Base-by-base conservation (phyloP, 2,329 filamentous ascomycete species). In the Penicillium italicum region DNA sequence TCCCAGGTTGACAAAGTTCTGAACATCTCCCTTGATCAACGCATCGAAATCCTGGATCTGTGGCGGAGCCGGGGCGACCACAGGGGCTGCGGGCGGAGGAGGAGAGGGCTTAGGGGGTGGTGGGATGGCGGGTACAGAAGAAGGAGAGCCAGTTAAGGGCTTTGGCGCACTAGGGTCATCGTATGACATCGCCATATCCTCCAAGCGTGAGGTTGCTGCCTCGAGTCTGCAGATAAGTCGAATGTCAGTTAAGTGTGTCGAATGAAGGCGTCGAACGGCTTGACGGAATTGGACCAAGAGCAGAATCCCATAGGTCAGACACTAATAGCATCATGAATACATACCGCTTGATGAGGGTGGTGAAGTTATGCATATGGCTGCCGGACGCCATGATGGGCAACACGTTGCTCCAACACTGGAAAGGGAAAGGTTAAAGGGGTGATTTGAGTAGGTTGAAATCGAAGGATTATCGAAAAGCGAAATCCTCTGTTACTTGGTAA, bases 341-440 rank as follows among this genome's bases (percentile, higher is more conserved):
- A 67, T 84, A 97, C 94, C 94, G 86, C 84, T 99, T 99, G 80
- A 99, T 97, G 69, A 99, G 85, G 52, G 94, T 99, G 34, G 91
- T 95, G 61, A 99, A 80, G 73, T 96, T 97, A 77, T 97, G 87
- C 91, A 97, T 97, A 69, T 91, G 90, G 77, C 83, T 89, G 60
- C 71, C 71, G 52, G 85, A 79, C 63, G 87, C 84, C 88, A 92
- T 92, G 56, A 46, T 57, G 52, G 62, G 61, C 62, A 62, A 65
- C 61, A 63, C 59, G 62, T 65, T 57, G 63, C 55, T 62, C 37
- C 33, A 56, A 51, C 48, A 36, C 24, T 42, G n/a, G 51, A 42
- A 52, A 46, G 31, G 34, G 47, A 48, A 37, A 50, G 50, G 31
- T n/a, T 14, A 43, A 51, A 33, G 16, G 33, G 38, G 40, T 8